These are phyloP conservation scores for Angophora floribunda DNA, from an alignment of 345 rosid genomes.

Conservation along the genomic window DNA sequence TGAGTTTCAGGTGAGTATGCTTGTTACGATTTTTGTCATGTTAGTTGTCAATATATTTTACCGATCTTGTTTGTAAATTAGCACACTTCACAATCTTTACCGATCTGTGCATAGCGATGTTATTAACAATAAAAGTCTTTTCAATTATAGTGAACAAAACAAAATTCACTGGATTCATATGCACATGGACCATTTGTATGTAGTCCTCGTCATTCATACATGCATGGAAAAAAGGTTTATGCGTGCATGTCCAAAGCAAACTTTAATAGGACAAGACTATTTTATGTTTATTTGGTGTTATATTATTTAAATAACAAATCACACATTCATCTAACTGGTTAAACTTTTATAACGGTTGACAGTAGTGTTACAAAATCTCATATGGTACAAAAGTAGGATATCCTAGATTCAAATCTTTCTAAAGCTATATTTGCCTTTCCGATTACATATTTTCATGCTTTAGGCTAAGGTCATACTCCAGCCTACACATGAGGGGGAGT, in stretches of 20 bases:
- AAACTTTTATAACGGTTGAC: not conserved
- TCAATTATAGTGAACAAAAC: not conserved
- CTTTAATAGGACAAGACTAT: slow-evolving; percentile 4
- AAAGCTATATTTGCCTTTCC: not conserved
- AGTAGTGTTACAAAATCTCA: not conserved
- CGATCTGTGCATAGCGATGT: not conserved
- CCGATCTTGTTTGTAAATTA: not conserved
- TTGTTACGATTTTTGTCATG: not conserved
- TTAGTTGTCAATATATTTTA: not conserved
- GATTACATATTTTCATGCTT: not conserved
- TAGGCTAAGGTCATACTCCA: no score
- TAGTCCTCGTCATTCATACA: not conserved
- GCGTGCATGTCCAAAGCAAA: not conserved
- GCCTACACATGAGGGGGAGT: rapidly evolving
- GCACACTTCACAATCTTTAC: not conserved
- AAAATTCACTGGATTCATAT: not conserved
- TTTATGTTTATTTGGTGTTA: not conserved
- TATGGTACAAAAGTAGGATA: not conserved
- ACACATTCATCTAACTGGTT: not conserved
- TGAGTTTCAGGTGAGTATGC: slow-evolving; percentile 14
- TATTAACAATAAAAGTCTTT: not conserved
- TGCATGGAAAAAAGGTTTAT: not conserved
- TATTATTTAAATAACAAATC: not conserved
- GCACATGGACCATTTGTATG: not conserved
- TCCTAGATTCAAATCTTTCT: not conserved